Evolutionary conservation across 768 basidiomycete species (phyloP), one percentile per base, ranked within the genome.

Genomic region (Galerina sulciceps): DNA sequence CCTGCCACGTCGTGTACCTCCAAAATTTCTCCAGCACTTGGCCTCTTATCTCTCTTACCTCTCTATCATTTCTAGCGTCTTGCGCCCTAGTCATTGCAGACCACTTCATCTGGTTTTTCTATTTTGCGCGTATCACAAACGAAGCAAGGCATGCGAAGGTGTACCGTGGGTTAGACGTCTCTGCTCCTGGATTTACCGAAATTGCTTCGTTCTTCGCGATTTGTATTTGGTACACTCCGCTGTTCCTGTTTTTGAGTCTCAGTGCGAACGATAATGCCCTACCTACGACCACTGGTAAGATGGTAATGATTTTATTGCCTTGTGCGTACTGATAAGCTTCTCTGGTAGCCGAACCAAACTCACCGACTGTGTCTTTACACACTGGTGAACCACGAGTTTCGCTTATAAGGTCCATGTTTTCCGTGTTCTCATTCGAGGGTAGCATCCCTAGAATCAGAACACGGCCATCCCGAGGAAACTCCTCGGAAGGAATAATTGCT

Each of bases 201-300:
- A 89, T 91, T 57, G 87, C 90, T 15, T 89, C 91, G 9, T 93
- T 94, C 74, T 93, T 94, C 61, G 90, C 85, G 3, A 73, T 90
- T 37, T 93, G 91, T 72, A 87, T 93, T n/a, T 94, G 91, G 91
- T 83, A 90, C 26, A 85, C 90, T 8, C 97, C 97, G 2, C 73
- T 99, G 31, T 99, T 96, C 75, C 75, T 99, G 34, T 99, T 99
- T 80, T 77, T 99, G 57, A 96, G 94, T 68, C 78, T 99, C 52
- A 96, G 93, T 61, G 96, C 97, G 14, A 99, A 98, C 63, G 97
- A 99, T 71, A 94, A 99, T 67, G 93, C 96, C 2, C 81, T 99
- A 14, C 97, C 97, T 5, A 80, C 81, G 20, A 83, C 87, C n/a
- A 71, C 83, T 26, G 79, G 86, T 85, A 68, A 58, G 69, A 64